A percentile compares a stretch with the other conserved stretches of the same genome.
phyloP scores from a whole-genome alignment of 2,329 filamentous ascomycete genomes.

The Pseudogymnoascus pannorum region DNA sequence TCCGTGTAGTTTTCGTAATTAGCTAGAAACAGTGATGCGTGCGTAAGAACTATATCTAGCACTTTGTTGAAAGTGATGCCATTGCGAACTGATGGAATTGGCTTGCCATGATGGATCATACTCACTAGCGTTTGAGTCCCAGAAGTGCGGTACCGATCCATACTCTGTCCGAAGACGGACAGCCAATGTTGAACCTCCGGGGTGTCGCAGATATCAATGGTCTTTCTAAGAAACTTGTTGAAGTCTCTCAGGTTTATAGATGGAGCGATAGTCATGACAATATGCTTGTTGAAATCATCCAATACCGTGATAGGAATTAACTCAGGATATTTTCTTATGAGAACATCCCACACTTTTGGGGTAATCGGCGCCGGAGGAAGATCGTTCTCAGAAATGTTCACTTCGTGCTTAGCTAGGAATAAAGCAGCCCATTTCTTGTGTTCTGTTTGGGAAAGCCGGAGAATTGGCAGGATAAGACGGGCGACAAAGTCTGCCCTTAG shows the following conservation, averaged over 20 bases:
- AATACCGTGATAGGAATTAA: conserved; percentile 11
- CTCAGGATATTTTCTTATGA: conserved; percentile 9
- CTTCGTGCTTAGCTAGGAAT: conserved; percentile 12
- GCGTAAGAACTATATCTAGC: conserved; percentile 8
- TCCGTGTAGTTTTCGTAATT: conserved; percentile 11
- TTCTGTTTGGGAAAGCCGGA: conserved; percentile 9
- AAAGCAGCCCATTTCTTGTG: conserved; percentile 12
- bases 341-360: conserved; percentile 10
- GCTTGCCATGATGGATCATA: conserved; percentile 8
- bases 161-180: conserved; percentile 8
- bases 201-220: conserved; percentile 12
- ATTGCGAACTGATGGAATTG: background rate
- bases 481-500: conserved; percentile 11
- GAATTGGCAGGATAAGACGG: conserved; percentile 10
- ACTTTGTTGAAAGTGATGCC: conserved; percentile 11
- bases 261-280: conserved; percentile 14
- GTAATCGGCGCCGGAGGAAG: conserved; percentile 13
- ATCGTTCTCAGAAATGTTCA: conserved; percentile 10
- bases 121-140: conserved; percentile 9
- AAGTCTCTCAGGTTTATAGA: conserved; percentile 11
- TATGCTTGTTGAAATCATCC: conserved; percentile 13
- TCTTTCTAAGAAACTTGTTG: conserved; percentile 13
- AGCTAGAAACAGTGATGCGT: conserved; percentile 13
- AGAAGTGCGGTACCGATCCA: conserved; percentile 4
- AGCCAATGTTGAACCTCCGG: conserved; percentile 14